phyloP scores from a whole-genome alignment of 129 eudicot species.

The Flaveria bidentis region DNA sequence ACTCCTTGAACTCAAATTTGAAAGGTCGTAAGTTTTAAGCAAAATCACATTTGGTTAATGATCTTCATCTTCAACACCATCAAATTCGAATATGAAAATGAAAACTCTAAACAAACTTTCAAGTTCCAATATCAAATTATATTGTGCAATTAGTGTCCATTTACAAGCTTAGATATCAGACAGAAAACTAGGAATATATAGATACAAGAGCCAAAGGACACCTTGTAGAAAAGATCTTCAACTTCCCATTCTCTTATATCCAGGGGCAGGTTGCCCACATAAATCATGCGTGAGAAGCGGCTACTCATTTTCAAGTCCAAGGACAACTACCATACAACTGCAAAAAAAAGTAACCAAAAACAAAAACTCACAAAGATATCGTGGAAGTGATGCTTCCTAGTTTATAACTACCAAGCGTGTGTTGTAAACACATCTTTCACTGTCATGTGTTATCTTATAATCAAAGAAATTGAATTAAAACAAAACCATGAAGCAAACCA shows the following conservation, averaged over 20 bases:
- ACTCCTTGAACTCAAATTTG: neutral
- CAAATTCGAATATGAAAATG: neutral
- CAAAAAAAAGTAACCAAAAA: conserved; percentile 20
- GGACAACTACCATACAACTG: conserved; percentile 37
- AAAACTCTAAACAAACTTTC: neutral
- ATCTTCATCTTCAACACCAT: neutral
- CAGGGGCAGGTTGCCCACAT: conserved; percentile 93
- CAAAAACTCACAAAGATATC: conserved; percentile 19
- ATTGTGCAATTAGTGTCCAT: neutral
- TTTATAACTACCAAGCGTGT: conserved; percentile 21
- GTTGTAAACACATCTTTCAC: conserved; percentile 28
- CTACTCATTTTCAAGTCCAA: conserved; percentile 69
- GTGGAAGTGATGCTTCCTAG: neutral
- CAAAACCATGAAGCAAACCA: conserved; percentile 92
- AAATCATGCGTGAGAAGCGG: conserved; percentile 89
- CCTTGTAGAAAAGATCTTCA: conserved; percentile 97
- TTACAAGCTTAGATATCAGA: neutral
- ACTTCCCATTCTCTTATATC: conserved; percentile 82
- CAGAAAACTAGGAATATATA: neutral
- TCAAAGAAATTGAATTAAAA: conserved; percentile 40
- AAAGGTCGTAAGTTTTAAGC: neutral
- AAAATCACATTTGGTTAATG: neutral
- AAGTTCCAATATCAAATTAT: neutral
- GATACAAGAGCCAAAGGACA: conserved; percentile 5
- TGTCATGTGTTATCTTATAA: conserved; percentile 33